Percentiles rank a stretch among this genome's conserved stretches.
phyloP scores from a whole-genome alignment of 73 alveolate genomes.

The Diophrys sp. region DNA sequence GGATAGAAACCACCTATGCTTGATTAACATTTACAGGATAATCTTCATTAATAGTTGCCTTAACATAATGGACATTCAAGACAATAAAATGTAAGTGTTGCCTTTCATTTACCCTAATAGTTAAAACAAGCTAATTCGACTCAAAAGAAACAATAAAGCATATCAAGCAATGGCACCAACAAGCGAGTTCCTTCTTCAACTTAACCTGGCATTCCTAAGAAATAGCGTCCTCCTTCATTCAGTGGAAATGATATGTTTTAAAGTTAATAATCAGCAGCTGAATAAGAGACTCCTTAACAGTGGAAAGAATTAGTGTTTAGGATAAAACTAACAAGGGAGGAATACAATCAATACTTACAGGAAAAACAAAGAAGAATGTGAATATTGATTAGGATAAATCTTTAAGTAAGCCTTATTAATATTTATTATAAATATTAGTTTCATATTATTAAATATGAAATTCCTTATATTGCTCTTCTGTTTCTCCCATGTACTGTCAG shows the following conservation, averaged over 20 bases:
- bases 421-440: no score
- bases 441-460: no score
- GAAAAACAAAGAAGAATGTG: slow-evolving; percentile 39
- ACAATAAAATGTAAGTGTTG: background rate
- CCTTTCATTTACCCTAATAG: no score
- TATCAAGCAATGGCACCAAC: background rate
- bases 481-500: no score
- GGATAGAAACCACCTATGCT: background rate
- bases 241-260: background rate
- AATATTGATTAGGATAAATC: background rate
- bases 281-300: background rate
- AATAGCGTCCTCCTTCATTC: background rate
- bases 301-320: slow-evolving; percentile 36
- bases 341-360: slow-evolving; percentile 21
- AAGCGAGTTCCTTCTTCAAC: background rate
- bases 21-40: no score
- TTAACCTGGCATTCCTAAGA: background rate
- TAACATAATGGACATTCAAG: background rate
- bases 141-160: background rate
- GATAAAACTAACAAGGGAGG: slow-evolving; percentile 38
- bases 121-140: background rate
- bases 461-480: no score
- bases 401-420: no score
- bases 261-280: background rate
- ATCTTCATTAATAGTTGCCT: background rate